These are phyloP conservation scores for Lentithecium fluviatile DNA, from an alignment of 495 filamentous ascomycete species.

Conservation along the genomic window DNA sequence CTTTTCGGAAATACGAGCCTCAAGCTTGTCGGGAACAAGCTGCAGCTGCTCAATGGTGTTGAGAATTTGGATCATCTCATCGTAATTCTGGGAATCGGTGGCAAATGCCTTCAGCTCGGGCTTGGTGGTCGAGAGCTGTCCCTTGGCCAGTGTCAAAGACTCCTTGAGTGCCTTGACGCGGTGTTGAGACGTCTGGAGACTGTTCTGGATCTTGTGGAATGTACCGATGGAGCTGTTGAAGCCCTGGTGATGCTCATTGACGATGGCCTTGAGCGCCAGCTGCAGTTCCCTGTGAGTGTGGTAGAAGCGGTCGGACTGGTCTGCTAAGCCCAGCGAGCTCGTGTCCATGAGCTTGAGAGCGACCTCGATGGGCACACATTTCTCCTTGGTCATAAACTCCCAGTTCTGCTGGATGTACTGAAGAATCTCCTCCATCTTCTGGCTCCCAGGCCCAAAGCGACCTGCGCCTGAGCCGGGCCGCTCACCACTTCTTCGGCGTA, in stretches of 20 bases:
- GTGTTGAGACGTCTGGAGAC: constrained; percentile 83
- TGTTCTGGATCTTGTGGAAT: constrained; percentile 95
- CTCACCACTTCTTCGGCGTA: constrained; percentile 31
- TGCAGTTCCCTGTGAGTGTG: constrained; percentile 81
- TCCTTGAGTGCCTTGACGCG: constrained; percentile 80
- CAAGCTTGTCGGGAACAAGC: constrained; percentile 85
- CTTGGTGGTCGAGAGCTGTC: constrained; percentile 77
- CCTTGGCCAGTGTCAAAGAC: constrained; percentile 77
- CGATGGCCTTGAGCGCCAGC: constrained; percentile 86
- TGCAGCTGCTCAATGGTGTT: constrained; percentile 85
- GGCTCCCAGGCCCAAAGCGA: constrained; percentile 39
- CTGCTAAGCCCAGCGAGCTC: constrained; percentile 86
- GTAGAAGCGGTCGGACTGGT: constrained; percentile 80
- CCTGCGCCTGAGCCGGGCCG: constrained; percentile 34
- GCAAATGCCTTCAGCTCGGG: constrained; percentile 88
- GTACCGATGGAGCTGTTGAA: constrained; percentile 99
- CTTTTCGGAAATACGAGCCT: constrained; percentile 93
- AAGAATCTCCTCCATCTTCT: constrained; percentile 58
- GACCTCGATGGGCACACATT: constrained; percentile 88
- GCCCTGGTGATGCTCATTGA: constrained; percentile 97
- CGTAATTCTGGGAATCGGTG: constrained; percentile 82
- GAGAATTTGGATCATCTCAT: constrained; percentile 82
- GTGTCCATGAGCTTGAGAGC: constrained; percentile 90
- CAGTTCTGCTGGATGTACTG: constrained; percentile 79
- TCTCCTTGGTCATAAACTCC: constrained; percentile 82